These are phyloP conservation scores for Rosa lucieae DNA, from an alignment of 306 rosid genomes.

Conservation along the genomic window DNA sequence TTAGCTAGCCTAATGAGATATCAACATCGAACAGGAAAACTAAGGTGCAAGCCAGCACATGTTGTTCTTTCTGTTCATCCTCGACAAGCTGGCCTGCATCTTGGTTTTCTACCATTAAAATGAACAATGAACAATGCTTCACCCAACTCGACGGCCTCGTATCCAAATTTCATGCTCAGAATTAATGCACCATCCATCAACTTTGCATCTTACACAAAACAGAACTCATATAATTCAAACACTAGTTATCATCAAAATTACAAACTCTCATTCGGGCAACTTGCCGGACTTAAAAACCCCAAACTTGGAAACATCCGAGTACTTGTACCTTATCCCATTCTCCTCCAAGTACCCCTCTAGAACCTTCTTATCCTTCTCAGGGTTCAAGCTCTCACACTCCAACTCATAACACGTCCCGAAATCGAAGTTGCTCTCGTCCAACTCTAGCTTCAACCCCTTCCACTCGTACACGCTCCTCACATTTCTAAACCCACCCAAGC, in stretches of 20 bases:
- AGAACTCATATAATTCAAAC: background rate
- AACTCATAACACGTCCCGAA: slow-evolving; percentile 62
- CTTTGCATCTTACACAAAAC: too few species aligned
- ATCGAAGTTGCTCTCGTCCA: slow-evolving; percentile 55
- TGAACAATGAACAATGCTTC: background rate
- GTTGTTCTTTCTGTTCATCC: background rate
- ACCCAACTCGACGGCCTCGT: background rate
- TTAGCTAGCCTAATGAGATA: background rate
- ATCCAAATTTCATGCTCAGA: background rate
- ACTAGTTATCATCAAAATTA: background rate
- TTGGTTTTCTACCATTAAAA: background rate
- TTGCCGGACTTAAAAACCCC: slow-evolving; percentile 44
- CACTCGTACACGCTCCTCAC: slow-evolving; percentile 51
- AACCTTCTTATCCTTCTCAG: slow-evolving; percentile 39
- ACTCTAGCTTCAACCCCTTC: slow-evolving; percentile 56
- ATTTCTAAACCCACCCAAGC: slow-evolving; percentile 66
- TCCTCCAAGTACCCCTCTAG: slow-evolving; percentile 38
- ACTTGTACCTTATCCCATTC: slow-evolving; percentile 43
- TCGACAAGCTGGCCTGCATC: background rate
- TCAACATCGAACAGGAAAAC: background rate
- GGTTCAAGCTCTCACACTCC: slow-evolving; percentile 54
- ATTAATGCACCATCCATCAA: too few species aligned
- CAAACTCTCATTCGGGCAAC: slow-evolving; percentile 32
- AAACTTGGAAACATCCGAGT: slow-evolving; percentile 46
- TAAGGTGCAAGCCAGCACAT: background rate